Base-by-base conservation (phyloP, 1,139 yeast species). In the Blastobotrys elegans region DNA sequence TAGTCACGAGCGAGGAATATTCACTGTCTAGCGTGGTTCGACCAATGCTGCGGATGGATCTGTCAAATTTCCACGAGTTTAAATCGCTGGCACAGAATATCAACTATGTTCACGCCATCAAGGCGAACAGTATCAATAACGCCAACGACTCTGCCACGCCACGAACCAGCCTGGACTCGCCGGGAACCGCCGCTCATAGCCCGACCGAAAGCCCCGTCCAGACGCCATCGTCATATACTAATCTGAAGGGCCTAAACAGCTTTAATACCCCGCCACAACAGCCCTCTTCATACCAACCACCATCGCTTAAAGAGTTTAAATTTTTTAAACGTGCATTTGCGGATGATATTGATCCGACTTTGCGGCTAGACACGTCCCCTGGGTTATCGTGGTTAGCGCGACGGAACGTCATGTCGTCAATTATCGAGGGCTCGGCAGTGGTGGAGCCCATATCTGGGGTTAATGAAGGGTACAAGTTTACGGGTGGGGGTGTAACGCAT, bases 401-500 rank as follows among this genome's bases (percentile, higher is more conserved):
- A 52, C 73, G 82, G 56, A 73, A 79, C 38, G 75, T 87, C 53
- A 72, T 89, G 76, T 68, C 73, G 46, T 76, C 82, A 31, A 74
- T 90, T 54, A 74, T 84, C 36, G 96, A 89, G 46, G 95, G 95
- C 4, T 75, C 84, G 41, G 89, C 87, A 6, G 75, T 81, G 13
- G 82, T 92, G 36, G 96, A 89, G 65, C 97, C 98, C 1, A 76
- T 90, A 13, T 82, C 89, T 48, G 95, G 92, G 0, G 76, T 84
- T 32, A 88, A 87, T 58, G 96, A 88, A 62, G 76, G 55, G 4
- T 56, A 53, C 48, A 53, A 53, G 51, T 54, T 29, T 55, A 40
- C 36, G 21, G 50, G 53, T 13, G 39, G 38, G 13, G 40, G 40
- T 16, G 30, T 50, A 16, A 56, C 67, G 37, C 60, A 67, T 3